These are phyloP conservation scores for Creolimax fragrantissima DNA, from an alignment of 78 protist species.

Conservation along the genomic window DNA sequence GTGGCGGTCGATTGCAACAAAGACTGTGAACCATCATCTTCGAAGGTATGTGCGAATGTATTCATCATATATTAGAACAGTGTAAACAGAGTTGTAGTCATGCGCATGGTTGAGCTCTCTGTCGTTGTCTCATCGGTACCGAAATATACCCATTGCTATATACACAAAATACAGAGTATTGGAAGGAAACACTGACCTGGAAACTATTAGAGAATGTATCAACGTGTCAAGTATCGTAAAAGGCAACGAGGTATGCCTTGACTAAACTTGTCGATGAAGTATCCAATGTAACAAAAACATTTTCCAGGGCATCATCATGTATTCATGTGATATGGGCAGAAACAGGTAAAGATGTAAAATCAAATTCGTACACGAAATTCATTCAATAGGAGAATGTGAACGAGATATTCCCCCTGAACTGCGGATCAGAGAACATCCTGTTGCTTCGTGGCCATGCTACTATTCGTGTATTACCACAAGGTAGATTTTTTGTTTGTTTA, in stretches of 20 bases:
- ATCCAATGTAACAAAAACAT: too few relatives aligned
- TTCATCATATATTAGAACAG: too few relatives aligned
- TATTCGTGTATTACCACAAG: neutral
- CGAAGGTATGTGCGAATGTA: neutral
- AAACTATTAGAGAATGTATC: neutral
- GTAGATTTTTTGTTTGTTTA: neutral
- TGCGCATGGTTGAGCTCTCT: too few relatives aligned
- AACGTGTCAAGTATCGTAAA: neutral
- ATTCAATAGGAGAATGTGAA: neutral
- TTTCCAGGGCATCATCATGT: too few relatives aligned
- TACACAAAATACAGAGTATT: neutral
- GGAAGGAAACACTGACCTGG: neutral
- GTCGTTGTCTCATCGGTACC: too few relatives aligned
- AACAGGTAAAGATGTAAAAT: neutral
- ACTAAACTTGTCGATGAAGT: too few relatives aligned
- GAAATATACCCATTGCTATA: too few relatives aligned
- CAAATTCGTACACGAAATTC: neutral
- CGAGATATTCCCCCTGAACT: neutral
- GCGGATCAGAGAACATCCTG: neutral
- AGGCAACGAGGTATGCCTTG: neutral
- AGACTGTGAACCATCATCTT: neutral
- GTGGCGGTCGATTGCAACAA: neutral
- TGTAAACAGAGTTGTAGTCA: too few relatives aligned
- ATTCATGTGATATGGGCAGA: neutral
- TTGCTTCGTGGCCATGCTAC: neutral